Conservation (phyloP, 768 basidiomycete species). For the Postia placenta region DNA sequence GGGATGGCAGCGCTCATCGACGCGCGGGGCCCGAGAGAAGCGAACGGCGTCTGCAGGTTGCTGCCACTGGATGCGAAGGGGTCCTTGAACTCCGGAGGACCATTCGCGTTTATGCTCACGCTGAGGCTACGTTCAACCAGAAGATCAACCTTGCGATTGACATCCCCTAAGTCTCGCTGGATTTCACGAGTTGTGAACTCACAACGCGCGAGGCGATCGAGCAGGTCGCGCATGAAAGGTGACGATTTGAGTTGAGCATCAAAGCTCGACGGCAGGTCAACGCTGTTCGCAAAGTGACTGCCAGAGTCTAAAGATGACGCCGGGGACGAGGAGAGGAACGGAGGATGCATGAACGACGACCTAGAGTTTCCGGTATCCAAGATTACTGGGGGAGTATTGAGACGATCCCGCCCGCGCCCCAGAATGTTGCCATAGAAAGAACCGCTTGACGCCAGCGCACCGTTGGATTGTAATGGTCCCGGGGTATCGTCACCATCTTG, state of each 20-base stretch:
- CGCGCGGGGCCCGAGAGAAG: slow-evolving; percentile 43
- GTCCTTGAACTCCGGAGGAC: slow-evolving; percentile 71
- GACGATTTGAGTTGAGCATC: slow-evolving; percentile 74
- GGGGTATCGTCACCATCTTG: slow-evolving; percentile 51
- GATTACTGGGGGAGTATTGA: slow-evolving; percentile 43
- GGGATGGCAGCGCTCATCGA: slow-evolving; percentile 64
- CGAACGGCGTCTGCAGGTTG: slow-evolving; percentile 9
- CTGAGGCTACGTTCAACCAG: slow-evolving; percentile 64
- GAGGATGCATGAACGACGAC: slow-evolving; percentile 38
- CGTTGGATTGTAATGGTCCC: slow-evolving; percentile 23
- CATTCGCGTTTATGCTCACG: slow-evolving; percentile 22
- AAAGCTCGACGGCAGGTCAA: slow-evolving; percentile 45
- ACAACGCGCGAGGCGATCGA: slow-evolving; percentile 68
- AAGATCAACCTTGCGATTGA: slow-evolving; percentile 72
- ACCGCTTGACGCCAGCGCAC: slow-evolving; percentile 20
- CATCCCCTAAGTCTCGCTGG: slow-evolving; percentile 65
- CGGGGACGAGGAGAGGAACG: slow-evolving; percentile 62
- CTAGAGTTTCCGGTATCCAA: slow-evolving; percentile 26
- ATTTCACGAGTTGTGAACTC: slow-evolving; percentile 68
- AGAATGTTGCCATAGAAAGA: slow-evolving; percentile 34
- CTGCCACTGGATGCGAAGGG: slow-evolving; percentile 54
- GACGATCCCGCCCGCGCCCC: slow-evolving; percentile 32
- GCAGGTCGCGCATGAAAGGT: slow-evolving; percentile 67
- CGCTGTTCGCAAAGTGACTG: slow-evolving; percentile 49
- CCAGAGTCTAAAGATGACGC: slow-evolving; percentile 75